Evolutionary conservation across 257 asterid species (phyloP).

Genomic region (Osmanthus fragrans): DNA sequence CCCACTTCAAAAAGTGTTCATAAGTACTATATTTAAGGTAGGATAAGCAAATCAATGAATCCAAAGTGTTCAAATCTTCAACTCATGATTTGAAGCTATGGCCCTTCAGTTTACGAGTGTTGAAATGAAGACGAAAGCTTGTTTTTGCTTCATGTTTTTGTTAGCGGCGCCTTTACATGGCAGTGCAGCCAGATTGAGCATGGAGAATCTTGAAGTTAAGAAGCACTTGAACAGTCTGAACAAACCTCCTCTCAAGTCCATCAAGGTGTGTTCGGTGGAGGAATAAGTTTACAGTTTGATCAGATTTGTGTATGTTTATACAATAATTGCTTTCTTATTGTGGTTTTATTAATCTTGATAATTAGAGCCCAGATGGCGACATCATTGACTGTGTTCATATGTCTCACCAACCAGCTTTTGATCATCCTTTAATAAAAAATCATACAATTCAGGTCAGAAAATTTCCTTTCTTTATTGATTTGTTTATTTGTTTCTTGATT

Average conservation of each 20-base stretch:
- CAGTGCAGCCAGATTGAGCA: slow-evolving; percentile 33
- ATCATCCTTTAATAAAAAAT: slow-evolving; percentile 67
- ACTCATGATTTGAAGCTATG: slow-evolving; percentile 9
- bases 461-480: neutral
- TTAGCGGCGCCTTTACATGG: slow-evolving; percentile 28
- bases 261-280: slow-evolving; percentile 45
- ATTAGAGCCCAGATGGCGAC: slow-evolving; percentile 95
- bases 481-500: slow-evolving; percentile 5
- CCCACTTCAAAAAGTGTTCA: slow-evolving; percentile 10
- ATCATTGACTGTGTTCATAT: slow-evolving; percentile 74
- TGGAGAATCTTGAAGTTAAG: slow-evolving; percentile 49
- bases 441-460: slow-evolving; percentile 70
- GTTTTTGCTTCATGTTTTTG: slow-evolving; percentile 35
- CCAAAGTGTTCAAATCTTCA: neutral
- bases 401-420: slow-evolving; percentile 81
- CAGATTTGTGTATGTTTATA: slow-evolving; percentile 2
- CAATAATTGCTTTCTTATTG: neutral
- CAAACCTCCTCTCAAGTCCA: slow-evolving; percentile 64
- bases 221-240: slow-evolving; percentile 57
- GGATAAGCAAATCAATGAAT: slow-evolving; percentile 25
- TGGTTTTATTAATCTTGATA: neutral
- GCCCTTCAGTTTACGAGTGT: neutral
- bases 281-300: neutral
- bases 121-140: slow-evolving; percentile 42
- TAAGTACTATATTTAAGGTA: slow-evolving; percentile 2